Evolutionary conservation across 2,329 filamentous ascomycete genomes (phyloP), one percentile per base, ranked within the genome.

Genomic region (Aspergillus ustus): DNA sequence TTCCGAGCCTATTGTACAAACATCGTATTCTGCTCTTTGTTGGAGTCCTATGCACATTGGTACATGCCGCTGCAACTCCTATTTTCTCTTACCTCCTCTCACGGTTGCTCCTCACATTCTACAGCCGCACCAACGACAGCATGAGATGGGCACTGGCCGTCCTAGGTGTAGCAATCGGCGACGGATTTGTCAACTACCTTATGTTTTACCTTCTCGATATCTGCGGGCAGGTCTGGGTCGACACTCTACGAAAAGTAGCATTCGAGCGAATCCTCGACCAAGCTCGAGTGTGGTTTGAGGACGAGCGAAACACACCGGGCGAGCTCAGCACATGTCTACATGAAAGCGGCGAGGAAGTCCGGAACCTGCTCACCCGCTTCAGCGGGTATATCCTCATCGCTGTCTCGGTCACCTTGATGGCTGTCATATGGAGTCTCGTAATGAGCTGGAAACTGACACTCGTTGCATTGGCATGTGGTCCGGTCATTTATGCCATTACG

Each of bases 271-370:
- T 97, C 17, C 81, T 98, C 0, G 82, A 85, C 44, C 94, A 97
- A 71, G 90, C 91, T 0, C 88, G 85, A 63, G 77, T 84, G 4
- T 98, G 93, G 89, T 96, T 96, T 68, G 89, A 92, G 65, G 80
- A 83, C 53, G 82, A 89, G 2, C 81, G 82, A 37, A 91, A 95
- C 73, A 86, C 84, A 0, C 80, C 89, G 0, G 81, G 82, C 0
- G 82, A 83, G 2, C 82, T 98, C 46, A 87, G 84, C 0, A 88
- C 91, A 63, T 89, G 85, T 49, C 83, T 98, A 0, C 92, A 96
- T 69, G 85, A 90, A 17, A 91, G 92, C 69, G 91, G 90, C 0
- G 93, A 98, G 73, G 92, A 97, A 72, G 93, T 95, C 86, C 86
- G 91, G 8, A 93, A 91, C 67, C 80, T 98, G 0, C 83, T 96